Percentiles rank a stretch among this genome's conserved stretches.
These are phyloP conservation scores for Colletotrichum lupini DNA, from an alignment of 2,329 filamentous ascomycete genomes.

Conservation along the genomic window DNA sequence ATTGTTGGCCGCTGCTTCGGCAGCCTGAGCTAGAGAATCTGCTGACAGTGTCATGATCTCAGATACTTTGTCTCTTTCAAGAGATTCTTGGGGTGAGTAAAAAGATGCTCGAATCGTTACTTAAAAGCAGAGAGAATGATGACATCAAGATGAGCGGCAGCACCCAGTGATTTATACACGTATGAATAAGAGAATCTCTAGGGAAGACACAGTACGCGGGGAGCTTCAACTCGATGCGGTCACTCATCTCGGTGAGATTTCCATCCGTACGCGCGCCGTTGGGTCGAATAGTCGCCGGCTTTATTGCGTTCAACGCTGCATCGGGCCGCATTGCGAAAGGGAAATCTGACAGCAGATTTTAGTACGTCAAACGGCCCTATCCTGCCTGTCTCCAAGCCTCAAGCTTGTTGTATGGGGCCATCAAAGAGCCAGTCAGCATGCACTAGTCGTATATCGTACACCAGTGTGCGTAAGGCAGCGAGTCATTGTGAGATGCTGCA, in stretches of 20 bases:
- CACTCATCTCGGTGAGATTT: neutral
- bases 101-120: no score
- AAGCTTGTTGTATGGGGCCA: neutral
- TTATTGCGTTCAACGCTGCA: neutral
- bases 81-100: neutral
- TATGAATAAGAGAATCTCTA: neutral
- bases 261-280: neutral
- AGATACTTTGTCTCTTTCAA: neutral
- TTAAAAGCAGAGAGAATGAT: no score
- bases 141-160: neutral
- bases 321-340: no score
- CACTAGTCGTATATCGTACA: neutral
- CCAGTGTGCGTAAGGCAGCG: neutral
- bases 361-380: neutral
- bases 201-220: neutral
- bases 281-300: neutral
- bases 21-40: neutral
- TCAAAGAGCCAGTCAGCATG: neutral
- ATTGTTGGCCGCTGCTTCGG: slow-evolving; percentile 1
- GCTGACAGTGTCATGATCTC: slow-evolving; percentile 16
- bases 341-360: slow-evolving; percentile 29
- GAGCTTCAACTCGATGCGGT: neutral
- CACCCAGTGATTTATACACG: neutral
- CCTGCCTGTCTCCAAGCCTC: neutral
- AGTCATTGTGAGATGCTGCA: neutral